Evolutionary conservation across 2,329 filamentous ascomycete genomes (phyloP), one percentile per base, ranked within the genome.

Genomic region (Scopulariopsis brevicaulis): DNA sequence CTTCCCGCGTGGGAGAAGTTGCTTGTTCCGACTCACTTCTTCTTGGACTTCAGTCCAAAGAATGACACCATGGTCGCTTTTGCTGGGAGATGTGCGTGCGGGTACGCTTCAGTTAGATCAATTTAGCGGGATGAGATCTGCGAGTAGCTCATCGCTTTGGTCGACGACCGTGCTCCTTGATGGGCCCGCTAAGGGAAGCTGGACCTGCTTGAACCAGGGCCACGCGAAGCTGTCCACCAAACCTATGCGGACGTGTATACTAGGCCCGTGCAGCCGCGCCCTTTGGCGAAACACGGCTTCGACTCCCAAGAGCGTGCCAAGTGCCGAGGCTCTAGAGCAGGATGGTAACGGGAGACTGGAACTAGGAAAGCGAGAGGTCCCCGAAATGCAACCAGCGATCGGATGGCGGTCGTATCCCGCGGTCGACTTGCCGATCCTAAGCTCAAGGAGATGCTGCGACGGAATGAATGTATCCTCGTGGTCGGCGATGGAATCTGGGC

Each of bases 31-130:
- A 74, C 78, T 74, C 70, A 77, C 74, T 79, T 81, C 68, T 82
- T 83, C 70, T 77, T 77, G 60, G 82, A 71, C 66, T 77, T 81
- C 65, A 83, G 69, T 55, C 80, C 79, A 62, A 83, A 82, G 62
- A 83, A 80, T 2, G 81, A 82, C 24, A 83, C 80, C 81, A 83
- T 83, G 53, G 18, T 68, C 18, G 48, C 22, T 46, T 60, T n/a
- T 22, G 14, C 43, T 48, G 43, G 11, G 46, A n/a, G n/a, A 46
- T 46, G 14, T 15, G 15, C 28, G 37, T 14, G 22, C 11, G 46
- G 20, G 18, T n/a, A 50, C n/a, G 46, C 46, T 22, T 50, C 46
- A n/a, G 7, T 22, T 24, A 22, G 46, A 10, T 50, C 20, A 14
- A 12, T 50, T 50, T 24, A 50, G 24, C n/a, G 20, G 46, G 4